Evolutionary conservation across 805 yeast genomes (phyloP), one percentile per base, ranked within the genome.

Genomic region (Myxozyma sirexii): DNA sequence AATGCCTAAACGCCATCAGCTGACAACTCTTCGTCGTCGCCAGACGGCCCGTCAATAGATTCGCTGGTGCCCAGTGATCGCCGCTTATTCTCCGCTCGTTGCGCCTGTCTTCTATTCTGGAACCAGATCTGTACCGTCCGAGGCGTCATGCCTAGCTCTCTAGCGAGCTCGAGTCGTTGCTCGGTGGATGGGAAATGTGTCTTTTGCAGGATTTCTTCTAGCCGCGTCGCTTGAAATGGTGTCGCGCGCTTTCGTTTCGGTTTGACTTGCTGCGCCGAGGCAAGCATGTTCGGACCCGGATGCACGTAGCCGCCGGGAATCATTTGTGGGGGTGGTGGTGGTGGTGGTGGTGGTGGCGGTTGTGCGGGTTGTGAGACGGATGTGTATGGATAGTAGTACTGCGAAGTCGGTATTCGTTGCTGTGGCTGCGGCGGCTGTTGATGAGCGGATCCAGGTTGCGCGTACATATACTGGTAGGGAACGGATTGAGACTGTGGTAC

Each of bases 101-200:
- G 71, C 21, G 73, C 73, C 60, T 73, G 76, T 15, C 97, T 76
- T 67, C 92, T 77, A 71, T 90, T 90, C 72, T 91, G 97, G 71
- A 90, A 62, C 65, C 65, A 91, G 51, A 91, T 90, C 57, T 96
- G 80, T 4, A 91, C 96, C 7, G 93, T 89, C 66, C 94, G 81
- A 66, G 92, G 97, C 19, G 90, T 83, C 88, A 90, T 86, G 4
- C 87, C 88, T 1, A 96, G 87, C 67, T 83, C 82, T 5, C 81
- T 82, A 39, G 96, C 84, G 31, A 91, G 82, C 35, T 80, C 82
- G 69, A 86, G 85, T 42, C 97, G 77, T 57, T 81, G 81, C 42
- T 86, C 86, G 0, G 92, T 84, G 31, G 83, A 78, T 1, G 97
- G 97, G 69, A 88, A 90, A 45, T 88, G 87, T 62, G 89, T 90